A percentile compares a stretch with the other conserved stretches of the same genome.
phyloP scores from a whole-genome alignment of 1,284 basidiomycete genomes.

The Ganoderma sp. region DNA sequence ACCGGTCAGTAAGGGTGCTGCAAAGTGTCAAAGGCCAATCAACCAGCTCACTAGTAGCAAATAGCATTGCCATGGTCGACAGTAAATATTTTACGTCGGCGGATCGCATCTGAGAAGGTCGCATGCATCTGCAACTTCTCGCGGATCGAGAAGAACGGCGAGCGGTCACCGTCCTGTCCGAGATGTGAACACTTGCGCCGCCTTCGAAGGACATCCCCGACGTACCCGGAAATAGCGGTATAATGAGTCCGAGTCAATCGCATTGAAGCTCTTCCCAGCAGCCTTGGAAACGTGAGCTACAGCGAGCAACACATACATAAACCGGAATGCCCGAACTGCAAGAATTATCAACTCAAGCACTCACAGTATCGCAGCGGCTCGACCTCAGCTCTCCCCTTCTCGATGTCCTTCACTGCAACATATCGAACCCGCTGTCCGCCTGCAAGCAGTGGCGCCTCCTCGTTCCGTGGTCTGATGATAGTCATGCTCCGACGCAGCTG shows the following conservation, averaged over 20 bases:
- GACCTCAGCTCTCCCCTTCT: not conserved
- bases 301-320: not conserved
- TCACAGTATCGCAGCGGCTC: not conserved
- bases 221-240: conserved; percentile 2
- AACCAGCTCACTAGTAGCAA: not conserved
- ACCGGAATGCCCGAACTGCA: too few species aligned
- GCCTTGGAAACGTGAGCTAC: not conserved
- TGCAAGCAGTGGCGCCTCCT: not conserved
- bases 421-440: not conserved
- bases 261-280: not conserved
- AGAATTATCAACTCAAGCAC: not conserved
- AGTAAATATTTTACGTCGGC: not conserved
- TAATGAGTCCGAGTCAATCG: not conserved
- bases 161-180: not conserved
- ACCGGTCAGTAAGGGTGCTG: not conserved
- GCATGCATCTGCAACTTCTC: not conserved
- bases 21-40: not conserved
- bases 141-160: conserved; percentile 1
- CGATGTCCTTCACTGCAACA: not conserved
- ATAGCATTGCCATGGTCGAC: not conserved
- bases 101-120: not conserved
- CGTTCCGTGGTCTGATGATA: not conserved
- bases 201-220: not conserved
- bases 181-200: not conserved
- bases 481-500: not conserved